These are phyloP conservation scores for Borovskyia barvae DNA, from an alignment of 208 protist species.

Conservation along the genomic window DNA sequence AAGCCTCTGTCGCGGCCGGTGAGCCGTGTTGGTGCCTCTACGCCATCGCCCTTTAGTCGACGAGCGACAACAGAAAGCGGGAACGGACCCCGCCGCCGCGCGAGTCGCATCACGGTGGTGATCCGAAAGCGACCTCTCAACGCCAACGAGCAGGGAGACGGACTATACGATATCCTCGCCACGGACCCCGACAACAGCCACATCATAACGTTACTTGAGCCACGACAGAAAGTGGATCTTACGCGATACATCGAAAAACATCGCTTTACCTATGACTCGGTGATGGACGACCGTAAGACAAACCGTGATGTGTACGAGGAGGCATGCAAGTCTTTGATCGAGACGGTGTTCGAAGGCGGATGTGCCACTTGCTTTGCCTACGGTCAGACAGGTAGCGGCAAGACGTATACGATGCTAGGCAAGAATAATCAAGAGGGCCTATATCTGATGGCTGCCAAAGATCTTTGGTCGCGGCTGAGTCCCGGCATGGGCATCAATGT, in stretches of 20 bases:
- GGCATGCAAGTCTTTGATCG: constrained; percentile 89
- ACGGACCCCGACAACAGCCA: constrained; percentile 81
- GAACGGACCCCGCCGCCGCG: constrained; percentile 29
- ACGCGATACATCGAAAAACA: constrained; percentile 97
- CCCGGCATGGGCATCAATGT: constrained; percentile 57
- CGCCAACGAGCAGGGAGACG: constrained; percentile 64
- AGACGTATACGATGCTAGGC: constrained; percentile 93
- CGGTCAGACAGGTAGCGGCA: constrained; percentile 92
- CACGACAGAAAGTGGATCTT: constrained; percentile 94
- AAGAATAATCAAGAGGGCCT: constrained; percentile 85
- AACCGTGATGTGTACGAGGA: constrained; percentile 92
- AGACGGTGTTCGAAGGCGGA: constrained; percentile 88
- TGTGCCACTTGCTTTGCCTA: constrained; percentile 93
- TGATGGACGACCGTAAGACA: constrained; percentile 90
- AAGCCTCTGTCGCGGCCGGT: constrained; percentile 58
- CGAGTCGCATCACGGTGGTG: constrained; percentile 86
- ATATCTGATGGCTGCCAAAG: constrained; percentile 69
- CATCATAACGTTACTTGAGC: constrained; percentile 81
- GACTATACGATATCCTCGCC: constrained; percentile 88
- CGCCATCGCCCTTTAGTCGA: constrained; percentile 45
- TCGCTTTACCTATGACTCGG: constrained; percentile 95
- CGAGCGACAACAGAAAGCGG: constrained; percentile 24
- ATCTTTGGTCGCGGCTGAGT: constrained; percentile 77
- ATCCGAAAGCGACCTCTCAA: constrained; percentile 92
- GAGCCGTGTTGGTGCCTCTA: constrained; percentile 55